Base-by-base conservation (phyloP, 495 filamentous ascomycete species). In the Beverwykella pulmonaria region DNA sequence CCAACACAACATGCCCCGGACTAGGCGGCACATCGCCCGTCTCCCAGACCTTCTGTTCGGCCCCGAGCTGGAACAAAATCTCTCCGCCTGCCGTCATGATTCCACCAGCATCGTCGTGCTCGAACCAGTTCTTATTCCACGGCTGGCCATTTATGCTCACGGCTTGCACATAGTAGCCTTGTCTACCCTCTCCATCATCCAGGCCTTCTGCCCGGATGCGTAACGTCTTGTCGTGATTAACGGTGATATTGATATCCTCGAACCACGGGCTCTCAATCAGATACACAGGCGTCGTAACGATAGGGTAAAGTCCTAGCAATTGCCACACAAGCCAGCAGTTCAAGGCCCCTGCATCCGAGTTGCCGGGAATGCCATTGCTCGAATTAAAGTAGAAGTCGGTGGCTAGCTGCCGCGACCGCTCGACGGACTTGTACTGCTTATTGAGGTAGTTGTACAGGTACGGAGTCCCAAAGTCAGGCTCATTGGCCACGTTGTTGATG, bases 381-480 rank as follows among this genome's bases (percentile, higher is more conserved):
- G 63, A 56, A 41, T 73, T 67, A 60, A 73, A 65, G 70, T 71
- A 76, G 57, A 70, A 75, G 36, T 76, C 53, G 39, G 71, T 74
- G 0, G 67, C 74, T 4, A 75, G 60, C 12, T 55, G 52, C 25
- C 75, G 64, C 1, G 68, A 60, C 7, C 63, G 55, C 50, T 73
- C 26, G 5, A 78, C 75, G n/a, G 55, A 69, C 63, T 74, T 75
- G 27, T 70, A 71, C 53, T 77, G 75, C 55, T 73, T 74, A 49
- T 64, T 66, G 30, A 77, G 50, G 58, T 75, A 77, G 65, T 77
- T 75, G 71, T 76, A 78, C 27, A 74, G 61, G 59, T 73, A 78
- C 5, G 76, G 76, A 0, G 71, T 75, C 9, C 57, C 62, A 55
- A 78, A 78, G 63, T 72, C 69, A 17, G 76, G 76, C 59, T 78